Conservation (phyloP, 139 green algal species). For the Volvox africanus region DNA sequence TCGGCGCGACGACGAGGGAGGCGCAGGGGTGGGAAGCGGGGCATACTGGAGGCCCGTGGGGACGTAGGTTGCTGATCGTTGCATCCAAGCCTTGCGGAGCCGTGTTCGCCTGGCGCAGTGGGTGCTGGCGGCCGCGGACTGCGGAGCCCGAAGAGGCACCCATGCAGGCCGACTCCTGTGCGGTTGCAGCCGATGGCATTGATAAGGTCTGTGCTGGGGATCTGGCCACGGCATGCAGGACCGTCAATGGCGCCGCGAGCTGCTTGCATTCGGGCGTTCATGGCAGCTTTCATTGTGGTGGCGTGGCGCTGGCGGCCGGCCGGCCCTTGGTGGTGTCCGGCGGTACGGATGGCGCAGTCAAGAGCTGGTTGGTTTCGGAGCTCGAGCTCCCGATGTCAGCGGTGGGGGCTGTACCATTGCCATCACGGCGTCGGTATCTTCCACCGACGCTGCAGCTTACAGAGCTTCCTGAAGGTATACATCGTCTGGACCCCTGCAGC, state of each 20-base stretch:
- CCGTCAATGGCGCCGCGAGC: conserved; percentile 2
- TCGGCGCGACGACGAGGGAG: too few species aligned
- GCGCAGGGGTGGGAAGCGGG: background rate
- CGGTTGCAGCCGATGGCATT: background rate
- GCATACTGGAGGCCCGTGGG: background rate
- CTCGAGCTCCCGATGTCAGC: background rate
- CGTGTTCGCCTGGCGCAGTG: conserved; percentile 23
- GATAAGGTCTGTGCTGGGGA: background rate
- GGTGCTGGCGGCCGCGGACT: background rate
- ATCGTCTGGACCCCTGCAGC: conserved; percentile 36
- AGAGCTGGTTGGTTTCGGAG: background rate
- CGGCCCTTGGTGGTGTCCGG: conserved; percentile 19
- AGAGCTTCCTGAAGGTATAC: background rate
- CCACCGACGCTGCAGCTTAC: background rate
- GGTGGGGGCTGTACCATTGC: background rate
- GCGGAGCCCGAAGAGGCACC: background rate
- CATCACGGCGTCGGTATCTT: background rate
- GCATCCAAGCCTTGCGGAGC: conserved; percentile 21
- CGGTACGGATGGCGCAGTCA: background rate
- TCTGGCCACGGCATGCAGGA: background rate
- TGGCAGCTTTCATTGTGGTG: background rate
- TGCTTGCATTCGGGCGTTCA: conserved; percentile 14
- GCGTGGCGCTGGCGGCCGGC: conserved; percentile 18
- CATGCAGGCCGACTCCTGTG: background rate
- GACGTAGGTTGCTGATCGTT: conserved; percentile 15